Evolutionary conservation across 1,284 basidiomycete species (phyloP).

Genomic region (Irpex lacteus): DNA sequence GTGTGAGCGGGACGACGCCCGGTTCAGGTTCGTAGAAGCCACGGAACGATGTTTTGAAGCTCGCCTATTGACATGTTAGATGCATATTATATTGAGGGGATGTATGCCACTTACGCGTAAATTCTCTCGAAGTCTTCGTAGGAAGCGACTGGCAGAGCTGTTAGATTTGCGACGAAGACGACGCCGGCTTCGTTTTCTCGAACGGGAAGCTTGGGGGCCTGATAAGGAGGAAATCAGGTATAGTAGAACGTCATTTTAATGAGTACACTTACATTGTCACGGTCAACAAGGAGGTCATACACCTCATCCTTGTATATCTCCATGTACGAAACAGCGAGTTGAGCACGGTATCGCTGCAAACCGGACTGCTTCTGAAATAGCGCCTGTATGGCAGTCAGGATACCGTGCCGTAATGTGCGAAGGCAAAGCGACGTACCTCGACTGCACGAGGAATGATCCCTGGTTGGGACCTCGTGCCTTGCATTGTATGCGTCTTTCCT

Average conservation of each 20-base stretch:
- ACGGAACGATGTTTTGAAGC: conserved; percentile 76
- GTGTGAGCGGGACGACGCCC: conserved; percentile 79
- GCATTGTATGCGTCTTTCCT: conserved; percentile 86
- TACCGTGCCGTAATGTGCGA: neutral
- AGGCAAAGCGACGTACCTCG: conserved; percentile 31
- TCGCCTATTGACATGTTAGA: conserved; percentile 33
- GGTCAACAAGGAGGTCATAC: conserved; percentile 73
- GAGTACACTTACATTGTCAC: conserved; percentile 53
- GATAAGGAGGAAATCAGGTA: neutral
- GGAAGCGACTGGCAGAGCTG: conserved; percentile 45
- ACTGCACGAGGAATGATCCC: conserved; percentile 81
- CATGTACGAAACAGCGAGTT: conserved; percentile 70
- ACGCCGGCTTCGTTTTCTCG: conserved; percentile 70
- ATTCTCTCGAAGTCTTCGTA: conserved; percentile 60
- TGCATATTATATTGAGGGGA: neutral
- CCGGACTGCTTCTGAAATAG: conserved; percentile 10
- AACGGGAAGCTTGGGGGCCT: conserved; percentile 80
- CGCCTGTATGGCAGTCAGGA: neutral
- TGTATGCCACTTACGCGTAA: conserved; percentile 52
- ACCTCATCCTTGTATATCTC: conserved; percentile 88
- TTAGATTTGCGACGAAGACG: conserved; percentile 78
- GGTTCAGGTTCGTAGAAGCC: conserved; percentile 79
- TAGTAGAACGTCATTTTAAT: neutral
- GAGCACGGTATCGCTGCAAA: conserved; percentile 31
- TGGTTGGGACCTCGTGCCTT: conserved; percentile 63